Conservation (phyloP, 495 filamentous ascomycete genomes). For the Astrocystis sublimbata region DNA sequence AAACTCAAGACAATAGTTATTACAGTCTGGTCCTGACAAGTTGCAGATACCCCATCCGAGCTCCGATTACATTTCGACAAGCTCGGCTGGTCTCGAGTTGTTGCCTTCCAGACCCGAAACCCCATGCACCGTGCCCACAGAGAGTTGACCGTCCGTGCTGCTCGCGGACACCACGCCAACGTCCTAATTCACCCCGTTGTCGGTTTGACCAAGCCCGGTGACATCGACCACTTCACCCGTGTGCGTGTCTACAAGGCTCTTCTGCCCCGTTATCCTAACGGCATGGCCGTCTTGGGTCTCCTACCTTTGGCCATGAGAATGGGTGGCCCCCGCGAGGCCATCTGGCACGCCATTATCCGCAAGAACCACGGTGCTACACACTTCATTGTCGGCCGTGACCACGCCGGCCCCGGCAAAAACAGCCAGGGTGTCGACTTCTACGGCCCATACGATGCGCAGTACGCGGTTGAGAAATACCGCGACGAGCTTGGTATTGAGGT, state of each 20-base stretch:
- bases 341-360: conserved; percentile 99
- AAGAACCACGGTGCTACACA: conserved; percentile 99
- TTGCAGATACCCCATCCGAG: conserved; percentile 85
- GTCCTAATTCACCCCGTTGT: conserved; percentile 99
- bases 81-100: conserved; percentile 94
- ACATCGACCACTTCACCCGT: conserved; percentile 99
- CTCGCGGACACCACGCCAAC: conserved; percentile 91
- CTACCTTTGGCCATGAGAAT: conserved; percentile 97
- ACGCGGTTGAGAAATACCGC: conserved; percentile 95
- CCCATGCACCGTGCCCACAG: conserved; percentile 98
- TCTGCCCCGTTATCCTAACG: conserved; percentile 95
- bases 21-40: conserved; percentile 15
- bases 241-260: conserved; percentile 98
- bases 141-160: conserved; percentile 95
- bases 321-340: conserved; percentile 96
- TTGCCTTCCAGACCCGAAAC: conserved; percentile 98
- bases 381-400: conserved; percentile 98
- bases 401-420: conserved; percentile 96
- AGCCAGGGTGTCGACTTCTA: conserved; percentile 96
- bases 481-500: conserved; percentile 97
- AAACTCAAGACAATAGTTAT: not conserved
- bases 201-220: conserved; percentile 95
- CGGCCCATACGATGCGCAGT: conserved; percentile 97
- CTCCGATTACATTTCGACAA: conserved; percentile 97
- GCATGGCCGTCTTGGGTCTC: conserved; percentile 97